Percentiles rank a stretch among this genome's conserved stretches.
phyloP scores from a whole-genome alignment of 2,329 filamentous ascomycete genomes.

The Tetracladium maxilliforme region DNA sequence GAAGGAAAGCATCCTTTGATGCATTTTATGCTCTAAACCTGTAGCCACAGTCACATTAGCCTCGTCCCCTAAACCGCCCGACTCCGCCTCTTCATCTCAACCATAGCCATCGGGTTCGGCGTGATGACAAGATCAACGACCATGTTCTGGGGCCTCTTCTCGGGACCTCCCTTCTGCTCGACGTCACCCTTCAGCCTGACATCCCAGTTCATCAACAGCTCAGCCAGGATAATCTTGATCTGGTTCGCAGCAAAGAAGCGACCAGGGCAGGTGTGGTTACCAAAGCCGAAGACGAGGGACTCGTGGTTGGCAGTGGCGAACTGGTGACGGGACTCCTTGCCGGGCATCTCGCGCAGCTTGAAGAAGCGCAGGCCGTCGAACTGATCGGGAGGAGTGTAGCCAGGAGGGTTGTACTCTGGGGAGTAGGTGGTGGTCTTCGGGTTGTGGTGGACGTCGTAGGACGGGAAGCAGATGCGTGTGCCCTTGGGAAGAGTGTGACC shows the following conservation, averaged over 20 bases:
- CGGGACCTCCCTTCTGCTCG: constrained; percentile 58
- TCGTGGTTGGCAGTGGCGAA: constrained; percentile 18
- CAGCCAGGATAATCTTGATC: constrained; percentile 19
- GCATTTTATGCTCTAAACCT: too few relatives aligned
- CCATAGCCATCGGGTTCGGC: constrained; percentile 6
- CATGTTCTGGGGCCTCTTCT: constrained; percentile 55
- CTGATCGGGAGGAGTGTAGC: constrained; percentile 6
- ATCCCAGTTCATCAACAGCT: constrained; percentile 17
- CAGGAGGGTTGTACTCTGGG: constrained; percentile 9
- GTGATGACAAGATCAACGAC: constrained; percentile 1
- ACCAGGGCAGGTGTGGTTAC: constrained; percentile 25
- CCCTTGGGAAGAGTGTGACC: constrained; percentile 1
- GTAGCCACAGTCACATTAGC: too few relatives aligned
- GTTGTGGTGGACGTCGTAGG: constrained; percentile 13
- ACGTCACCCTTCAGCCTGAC: constrained; percentile 51
- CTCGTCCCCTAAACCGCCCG: too few relatives aligned
- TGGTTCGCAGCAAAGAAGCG: constrained; percentile 23
- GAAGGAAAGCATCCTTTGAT: too few relatives aligned
- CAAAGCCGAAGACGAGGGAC: constrained; percentile 22
- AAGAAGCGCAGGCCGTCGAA: constrained; percentile 11
- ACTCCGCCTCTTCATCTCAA: constrained; percentile 8
- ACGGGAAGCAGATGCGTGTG: constrained; percentile 10
- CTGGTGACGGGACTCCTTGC: constrained; percentile 16
- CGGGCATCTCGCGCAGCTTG: constrained; percentile 7
- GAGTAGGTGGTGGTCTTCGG: constrained; percentile 14